Evolutionary conservation across 2,329 filamentous ascomycete genomes (phyloP), one percentile per base, ranked within the genome.

Genomic region (Aspergillus tubingensis): DNA sequence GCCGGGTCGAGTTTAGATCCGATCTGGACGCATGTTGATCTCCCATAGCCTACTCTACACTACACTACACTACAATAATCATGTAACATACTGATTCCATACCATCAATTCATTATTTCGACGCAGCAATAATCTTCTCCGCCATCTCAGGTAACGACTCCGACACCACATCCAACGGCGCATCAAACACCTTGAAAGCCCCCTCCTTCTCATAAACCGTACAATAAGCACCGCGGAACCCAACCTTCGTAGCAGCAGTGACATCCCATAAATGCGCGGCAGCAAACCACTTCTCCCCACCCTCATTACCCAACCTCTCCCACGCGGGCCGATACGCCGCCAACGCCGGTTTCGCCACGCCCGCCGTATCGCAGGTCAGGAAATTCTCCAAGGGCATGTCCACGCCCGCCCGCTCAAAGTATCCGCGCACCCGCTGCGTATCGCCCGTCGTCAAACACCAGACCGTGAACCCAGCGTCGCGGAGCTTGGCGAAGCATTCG

Each of bases 251-350:
- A 8, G 84, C 84, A 3, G 83, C 82, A 17, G 78, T 77, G 1
- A 84, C 83, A 74, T 87, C 84, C 85, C 84, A 86, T 77, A 83
- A 82, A 71, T 86, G 85, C 21, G 83, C 84, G 1, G 85, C 84
- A 0, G 82, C 84, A 68, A 86, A 86, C 83, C 83, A 86, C 49
- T 77, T 78, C 61, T 71, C 62, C 47, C 80, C 73, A 0, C 74
- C 53, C 8, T 7, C 71, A 0, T 66, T 65, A 0, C 65, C 76
- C 58, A 85, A 78, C 52, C 68, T 71, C n/a, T 76, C 75, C 36
- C 81, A 69, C 5, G 82, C 68, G 1, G 77, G 74, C 61, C 70
- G 66, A 64, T 86, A 86, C 0, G 81, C 79, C 25, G 68, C 76
- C 3, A 79, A 70, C 0, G 77, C 79, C 0, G 84, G 84, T 69